Evolutionary conservation across 139 green algal species (phyloP), one percentile per base, ranked within the genome.

Genomic region (Closterium sp.): DNA sequence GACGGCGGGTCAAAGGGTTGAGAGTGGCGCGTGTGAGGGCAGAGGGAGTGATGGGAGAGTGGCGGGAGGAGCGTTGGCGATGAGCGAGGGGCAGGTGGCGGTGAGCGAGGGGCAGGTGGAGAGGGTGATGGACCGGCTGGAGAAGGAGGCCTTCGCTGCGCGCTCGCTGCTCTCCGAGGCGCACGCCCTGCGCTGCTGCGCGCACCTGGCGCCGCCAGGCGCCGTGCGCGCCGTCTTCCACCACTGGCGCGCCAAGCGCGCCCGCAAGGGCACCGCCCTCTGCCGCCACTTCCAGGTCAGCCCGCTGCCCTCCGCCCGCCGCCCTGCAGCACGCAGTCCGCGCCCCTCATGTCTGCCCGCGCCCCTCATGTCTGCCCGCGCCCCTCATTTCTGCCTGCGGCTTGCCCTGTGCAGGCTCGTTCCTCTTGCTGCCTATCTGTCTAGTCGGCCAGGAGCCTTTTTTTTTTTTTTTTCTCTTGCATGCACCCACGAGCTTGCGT

Each of bases 281-380:
- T 29, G 93, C n/a, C 91, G 91, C 22, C 88, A 93, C 10, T 93
- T 93, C 29, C 91, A 93, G 91, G 91, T 93, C 29, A 87, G 89
- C n/a, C 50, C 13, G 13, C 50, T 73, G 50, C 50, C 50, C 50
- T 4, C 50, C 1, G 38, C 38, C 38, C 38, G 38, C 38, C 38
- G 38, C 38, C 38, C 2, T 45, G 38, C 38, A 45, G 38, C 38
- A 45, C 38, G 38, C 38, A 45, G 38, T 9, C 38, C 38, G 38
- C 38, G 38, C 38, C 38, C 38, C 38, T 45, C 38, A 45, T 45
- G 38, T 45, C 38, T 45, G 38, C 4, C 32, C 32, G 32, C 32
- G 38, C 38, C 38, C 38, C 38, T 45, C 38, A 45, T 45, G 38
- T 45, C 38, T 7, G 32, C 32, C 32, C 32, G 32, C 4, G 38